Conservation (phyloP, 371 early-diverging fungal genomes). For the Mucor piriformis region DNA sequence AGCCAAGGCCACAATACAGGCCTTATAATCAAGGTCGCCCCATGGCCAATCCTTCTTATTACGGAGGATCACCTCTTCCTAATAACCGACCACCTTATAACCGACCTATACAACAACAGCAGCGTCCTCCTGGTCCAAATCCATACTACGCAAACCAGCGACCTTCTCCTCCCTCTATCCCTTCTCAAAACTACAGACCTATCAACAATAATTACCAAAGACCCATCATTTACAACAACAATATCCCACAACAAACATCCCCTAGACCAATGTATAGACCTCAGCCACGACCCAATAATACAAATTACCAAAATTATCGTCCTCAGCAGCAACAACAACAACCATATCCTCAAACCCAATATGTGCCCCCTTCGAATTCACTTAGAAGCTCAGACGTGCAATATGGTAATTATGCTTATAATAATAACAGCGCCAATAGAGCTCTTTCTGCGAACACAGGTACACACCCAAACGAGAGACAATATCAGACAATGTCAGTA, state of each 20-base stretch:
- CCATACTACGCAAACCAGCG: slow-evolving; percentile 14
- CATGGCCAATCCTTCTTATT: slow-evolving; percentile 11
- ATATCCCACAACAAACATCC: slow-evolving; percentile 12
- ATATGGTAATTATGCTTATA: slow-evolving; percentile 28
- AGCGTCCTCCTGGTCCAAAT: slow-evolving; percentile 13
- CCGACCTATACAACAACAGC: slow-evolving; percentile 9
- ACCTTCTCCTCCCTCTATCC: slow-evolving; percentile 7
- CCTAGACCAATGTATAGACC: slow-evolving; percentile 25
- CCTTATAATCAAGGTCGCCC: slow-evolving; percentile 13
- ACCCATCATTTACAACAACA: neutral
- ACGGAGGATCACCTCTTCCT: slow-evolving; percentile 24
- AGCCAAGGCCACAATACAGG: slow-evolving; percentile 11
- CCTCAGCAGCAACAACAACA: slow-evolving; percentile 18
- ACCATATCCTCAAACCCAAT: slow-evolving; percentile 15
- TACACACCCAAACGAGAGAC: slow-evolving; percentile 13
- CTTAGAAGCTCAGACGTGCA: slow-evolving; percentile 4
- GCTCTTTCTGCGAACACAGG: slow-evolving; percentile 13
- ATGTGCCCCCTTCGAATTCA: neutral
- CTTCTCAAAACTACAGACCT: slow-evolving; percentile 15
- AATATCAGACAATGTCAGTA: slow-evolving; percentile 12
- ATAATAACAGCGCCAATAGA: slow-evolving; percentile 15
- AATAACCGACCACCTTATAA: slow-evolving; percentile 20
- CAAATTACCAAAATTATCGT: slow-evolving; percentile 5
- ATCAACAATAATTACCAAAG: neutral
- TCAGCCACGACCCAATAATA: slow-evolving; percentile 22